These are phyloP conservation scores for Pleurotus pulmonarius DNA, from an alignment of 768 basidiomycete genomes.

Conservation along the genomic window DNA sequence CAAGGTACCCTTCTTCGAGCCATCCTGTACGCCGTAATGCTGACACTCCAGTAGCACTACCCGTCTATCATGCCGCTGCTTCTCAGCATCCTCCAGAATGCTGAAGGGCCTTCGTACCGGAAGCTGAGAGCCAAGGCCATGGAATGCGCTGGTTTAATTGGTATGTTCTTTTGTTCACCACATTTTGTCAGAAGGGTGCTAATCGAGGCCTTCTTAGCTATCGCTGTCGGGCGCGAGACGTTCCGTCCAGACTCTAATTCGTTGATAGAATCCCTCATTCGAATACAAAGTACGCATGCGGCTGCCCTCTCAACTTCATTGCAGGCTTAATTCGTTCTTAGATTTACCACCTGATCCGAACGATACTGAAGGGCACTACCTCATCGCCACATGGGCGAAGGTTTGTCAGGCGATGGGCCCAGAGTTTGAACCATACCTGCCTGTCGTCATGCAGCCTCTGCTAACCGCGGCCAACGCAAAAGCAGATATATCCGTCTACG, in stretches of 20 bases:
- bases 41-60: conserved; percentile 51
- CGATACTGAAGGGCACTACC: conserved; percentile 72
- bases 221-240: conserved; percentile 79
- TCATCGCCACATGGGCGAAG: conserved; percentile 87
- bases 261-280: conserved; percentile 69
- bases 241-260: conserved; percentile 73
- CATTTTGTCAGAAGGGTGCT: background rate
- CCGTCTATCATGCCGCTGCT: conserved; percentile 77
- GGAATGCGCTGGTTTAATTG: conserved; percentile 87
- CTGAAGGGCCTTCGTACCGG: conserved; percentile 60
- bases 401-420: conserved; percentile 81
- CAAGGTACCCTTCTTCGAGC: conserved; percentile 40
- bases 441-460: conserved; percentile 78
- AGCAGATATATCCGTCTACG: conserved; percentile 71
- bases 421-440: conserved; percentile 85
- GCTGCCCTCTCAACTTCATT: background rate
- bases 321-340: conserved; percentile 18
- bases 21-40: background rate
- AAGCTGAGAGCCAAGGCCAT: conserved; percentile 80
- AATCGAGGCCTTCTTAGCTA: conserved; percentile 43
- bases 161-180: conserved; percentile 34
- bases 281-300: conserved; percentile 63
- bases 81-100: conserved; percentile 70
- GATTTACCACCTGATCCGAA: conserved; percentile 66
- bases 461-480: conserved; percentile 76